Evolutionary conservation across 2,329 filamentous ascomycete genomes (phyloP).

Genomic region (Ustilaginoidea virens): DNA sequence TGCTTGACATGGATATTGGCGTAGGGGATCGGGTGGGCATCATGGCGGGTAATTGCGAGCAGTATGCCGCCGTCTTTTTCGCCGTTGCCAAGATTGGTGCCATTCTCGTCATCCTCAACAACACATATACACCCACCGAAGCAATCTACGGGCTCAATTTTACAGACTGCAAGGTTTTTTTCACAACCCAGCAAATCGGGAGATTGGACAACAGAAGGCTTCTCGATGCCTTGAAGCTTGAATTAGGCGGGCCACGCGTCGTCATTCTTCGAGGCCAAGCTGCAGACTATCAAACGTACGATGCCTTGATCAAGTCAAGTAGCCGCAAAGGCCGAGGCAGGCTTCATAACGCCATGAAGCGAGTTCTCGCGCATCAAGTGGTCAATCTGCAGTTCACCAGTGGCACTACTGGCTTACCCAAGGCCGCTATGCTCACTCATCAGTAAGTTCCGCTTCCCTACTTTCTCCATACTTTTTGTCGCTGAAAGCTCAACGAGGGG

Average conservation of each 20-base stretch:
- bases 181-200: constrained; percentile 56
- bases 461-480: no score
- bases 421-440: constrained; percentile 61
- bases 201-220: constrained; percentile 46
- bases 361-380: constrained; percentile 48
- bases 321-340: constrained; percentile 29
- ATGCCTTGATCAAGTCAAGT: constrained; percentile 38
- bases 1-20: constrained; percentile 50
- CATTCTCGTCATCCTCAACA: constrained; percentile 65
- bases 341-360: constrained; percentile 35
- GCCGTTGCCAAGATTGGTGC: constrained; percentile 51
- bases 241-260: constrained; percentile 31
- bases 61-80: constrained; percentile 68
- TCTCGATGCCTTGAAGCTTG: constrained; percentile 34
- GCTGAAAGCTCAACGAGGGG: neutral
- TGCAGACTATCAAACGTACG: constrained; percentile 42
- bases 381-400: constrained; percentile 64
- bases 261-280: constrained; percentile 44
- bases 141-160: constrained; percentile 57
- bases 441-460: no score
- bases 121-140: constrained; percentile 64
- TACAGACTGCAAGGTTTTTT: constrained; percentile 56
- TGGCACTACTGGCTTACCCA: constrained; percentile 59
- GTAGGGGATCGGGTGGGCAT: constrained; percentile 58
- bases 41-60: constrained; percentile 65